phyloP scores from a whole-genome alignment of 768 basidiomycete species.

The Phylloporus sp. region DNA sequence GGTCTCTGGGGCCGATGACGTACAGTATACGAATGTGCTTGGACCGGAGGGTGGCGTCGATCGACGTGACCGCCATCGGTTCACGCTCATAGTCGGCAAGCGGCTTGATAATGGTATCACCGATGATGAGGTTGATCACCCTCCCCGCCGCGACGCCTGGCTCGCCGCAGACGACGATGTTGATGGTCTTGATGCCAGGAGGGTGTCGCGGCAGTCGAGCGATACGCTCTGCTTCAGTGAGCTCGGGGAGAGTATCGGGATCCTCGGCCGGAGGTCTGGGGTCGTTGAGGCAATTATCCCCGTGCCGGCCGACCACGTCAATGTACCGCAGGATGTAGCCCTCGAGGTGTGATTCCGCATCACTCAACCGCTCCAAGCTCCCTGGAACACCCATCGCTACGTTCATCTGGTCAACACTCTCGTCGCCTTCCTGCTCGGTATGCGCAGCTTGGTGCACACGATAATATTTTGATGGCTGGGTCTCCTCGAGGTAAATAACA shows the following conservation, averaged over 20 bases:
- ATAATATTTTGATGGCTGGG: slow-evolving; percentile 7
- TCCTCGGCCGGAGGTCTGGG: background rate
- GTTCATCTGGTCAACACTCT: background rate
- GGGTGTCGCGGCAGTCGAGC: slow-evolving; percentile 16
- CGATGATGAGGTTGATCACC: slow-evolving; percentile 26
- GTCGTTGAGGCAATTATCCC: background rate
- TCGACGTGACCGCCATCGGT: slow-evolving; percentile 27
- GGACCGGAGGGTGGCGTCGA: slow-evolving; percentile 21
- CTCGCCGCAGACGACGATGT: slow-evolving; percentile 41
- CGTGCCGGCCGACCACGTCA: slow-evolving; percentile 3
- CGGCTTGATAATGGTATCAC: slow-evolving; percentile 15
- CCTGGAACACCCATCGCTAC: slow-evolving; percentile 4
- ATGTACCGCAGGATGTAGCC: slow-evolving; percentile 13
- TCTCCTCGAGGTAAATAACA: slow-evolving; percentile 20
- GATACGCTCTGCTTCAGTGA: slow-evolving; percentile 17
- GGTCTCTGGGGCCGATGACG: slow-evolving; percentile 30
- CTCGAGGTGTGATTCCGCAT: slow-evolving; percentile 8
- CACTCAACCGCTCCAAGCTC: slow-evolving; percentile 19
- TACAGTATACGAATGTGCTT: slow-evolving; percentile 25
- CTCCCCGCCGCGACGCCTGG: slow-evolving; percentile 30
- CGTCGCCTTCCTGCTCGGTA: background rate
- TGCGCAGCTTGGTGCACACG: slow-evolving; percentile 14
- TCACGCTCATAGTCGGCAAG: slow-evolving; percentile 27
- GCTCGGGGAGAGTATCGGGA: slow-evolving; percentile 5
- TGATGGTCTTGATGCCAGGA: slow-evolving; percentile 22